Evolutionary conservation across 1,284 basidiomycete species (phyloP).

Genomic region (Thecaphora frezii): DNA sequence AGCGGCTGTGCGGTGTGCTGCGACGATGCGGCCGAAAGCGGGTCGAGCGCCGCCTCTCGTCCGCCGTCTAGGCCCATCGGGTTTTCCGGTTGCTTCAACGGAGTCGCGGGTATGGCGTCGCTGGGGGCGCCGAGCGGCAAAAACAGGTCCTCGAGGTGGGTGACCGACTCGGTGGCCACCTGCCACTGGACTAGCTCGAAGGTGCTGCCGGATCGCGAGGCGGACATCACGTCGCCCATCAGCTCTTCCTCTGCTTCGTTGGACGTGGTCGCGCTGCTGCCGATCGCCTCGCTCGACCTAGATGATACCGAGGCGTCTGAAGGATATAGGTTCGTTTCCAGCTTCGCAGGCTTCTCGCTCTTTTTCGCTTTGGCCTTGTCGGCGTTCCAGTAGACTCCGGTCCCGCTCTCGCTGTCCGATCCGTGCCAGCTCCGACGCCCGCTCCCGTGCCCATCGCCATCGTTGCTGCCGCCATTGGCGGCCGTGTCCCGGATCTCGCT

Average conservation of each 20-base stretch:
- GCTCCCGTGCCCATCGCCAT: too few species aligned
- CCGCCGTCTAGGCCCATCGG: not conserved
- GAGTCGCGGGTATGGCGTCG: not conserved
- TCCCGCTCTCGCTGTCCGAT: too few species aligned
- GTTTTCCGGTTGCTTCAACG: not conserved
- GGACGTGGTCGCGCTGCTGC: not conserved
- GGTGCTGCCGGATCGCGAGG: conserved; percentile 11
- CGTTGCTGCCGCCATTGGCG: too few species aligned
- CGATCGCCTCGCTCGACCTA: not conserved
- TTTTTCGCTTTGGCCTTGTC: not conserved
- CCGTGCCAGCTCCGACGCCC: too few species aligned
- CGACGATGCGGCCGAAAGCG: too few species aligned
- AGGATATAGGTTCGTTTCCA: too few species aligned
- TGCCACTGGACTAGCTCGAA: conserved; percentile 26
- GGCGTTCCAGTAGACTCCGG: not conserved
- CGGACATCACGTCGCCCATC: conserved; percentile 1
- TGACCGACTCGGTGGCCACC: conserved; percentile 10
- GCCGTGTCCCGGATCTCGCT: too few species aligned
- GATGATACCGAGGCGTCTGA: not conserved
- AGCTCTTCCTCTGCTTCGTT: conserved; percentile 1
- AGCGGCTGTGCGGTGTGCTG: too few species aligned
- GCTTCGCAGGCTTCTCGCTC: too few species aligned
- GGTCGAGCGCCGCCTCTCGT: too few species aligned
- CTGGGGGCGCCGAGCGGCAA: not conserved
- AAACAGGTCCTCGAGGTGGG: conserved; percentile 23